These are phyloP conservation scores for Mycosarcoma mackinlayi DNA, from an alignment of 1,284 basidiomycete genomes.

Conservation along the genomic window DNA sequence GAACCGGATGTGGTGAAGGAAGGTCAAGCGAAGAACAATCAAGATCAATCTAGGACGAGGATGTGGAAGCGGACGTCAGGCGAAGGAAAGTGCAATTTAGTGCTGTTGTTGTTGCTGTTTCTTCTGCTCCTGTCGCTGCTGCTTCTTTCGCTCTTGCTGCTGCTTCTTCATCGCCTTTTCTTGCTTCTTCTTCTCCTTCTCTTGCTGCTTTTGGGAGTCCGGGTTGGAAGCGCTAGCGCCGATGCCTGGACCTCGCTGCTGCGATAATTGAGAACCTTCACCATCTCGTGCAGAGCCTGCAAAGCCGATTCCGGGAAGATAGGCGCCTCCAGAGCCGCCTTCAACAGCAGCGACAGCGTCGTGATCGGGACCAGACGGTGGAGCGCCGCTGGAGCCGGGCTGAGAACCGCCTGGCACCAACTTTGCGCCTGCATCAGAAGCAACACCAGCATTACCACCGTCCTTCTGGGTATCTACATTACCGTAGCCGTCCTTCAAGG, in stretches of 20 bases:
- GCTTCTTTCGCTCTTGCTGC: conserved; percentile 7
- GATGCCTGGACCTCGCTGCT: not conserved
- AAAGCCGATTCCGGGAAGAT: conserved; percentile 3
- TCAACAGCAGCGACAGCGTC: not conserved
- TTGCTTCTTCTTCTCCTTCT: conserved; percentile 72
- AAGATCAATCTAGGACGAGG: too few relatives aligned
- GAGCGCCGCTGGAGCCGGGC: too few relatives aligned
- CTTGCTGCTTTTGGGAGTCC: conserved; percentile 58
- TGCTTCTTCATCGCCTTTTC: conserved; percentile 5
- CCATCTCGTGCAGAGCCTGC: not conserved
- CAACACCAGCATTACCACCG: not conserved
- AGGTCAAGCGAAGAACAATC: too few relatives aligned
- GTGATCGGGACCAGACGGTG: not conserved
- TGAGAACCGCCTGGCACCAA: too few relatives aligned
- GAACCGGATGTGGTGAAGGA: too few relatives aligned
- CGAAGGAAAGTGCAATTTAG: not conserved
- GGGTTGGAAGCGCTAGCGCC: not conserved
- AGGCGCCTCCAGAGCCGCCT: not conserved
- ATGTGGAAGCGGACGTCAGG: too few relatives aligned
- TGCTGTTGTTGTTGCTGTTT: conserved; percentile 5
- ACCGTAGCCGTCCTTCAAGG: too few relatives aligned
- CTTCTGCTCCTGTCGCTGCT: conserved; percentile 5
- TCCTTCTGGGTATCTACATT: too few relatives aligned
- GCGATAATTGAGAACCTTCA: not conserved
- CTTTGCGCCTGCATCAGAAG: conserved; percentile 1